Evolutionary conservation across 768 basidiomycete species (phyloP).

Genomic region (Agaricus subrufescens): DNA sequence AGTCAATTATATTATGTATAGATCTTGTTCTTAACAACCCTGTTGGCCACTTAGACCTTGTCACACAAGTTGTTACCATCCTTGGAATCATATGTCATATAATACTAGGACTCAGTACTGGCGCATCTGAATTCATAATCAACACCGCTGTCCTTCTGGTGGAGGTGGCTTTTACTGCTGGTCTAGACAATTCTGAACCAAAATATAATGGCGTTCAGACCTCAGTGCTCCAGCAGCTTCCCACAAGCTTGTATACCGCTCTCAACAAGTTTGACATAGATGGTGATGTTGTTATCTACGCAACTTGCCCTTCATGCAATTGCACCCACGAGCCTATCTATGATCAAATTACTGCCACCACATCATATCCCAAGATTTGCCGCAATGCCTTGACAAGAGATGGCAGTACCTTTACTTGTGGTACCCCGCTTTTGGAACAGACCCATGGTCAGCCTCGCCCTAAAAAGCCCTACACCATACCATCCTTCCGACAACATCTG

Average conservation of each 20-base stretch:
- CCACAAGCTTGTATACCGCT: not conserved
- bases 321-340: not conserved
- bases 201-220: too few relatives aligned
- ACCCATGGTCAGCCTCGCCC: too few relatives aligned
- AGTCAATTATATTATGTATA: too few relatives aligned
- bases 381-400: too few relatives aligned
- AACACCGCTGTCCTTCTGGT: not conserved
- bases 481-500: too few relatives aligned
- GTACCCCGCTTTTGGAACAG: too few relatives aligned
- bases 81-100: not conserved
- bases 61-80: too few relatives aligned
- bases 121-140: not conserved
- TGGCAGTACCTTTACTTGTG: too few relatives aligned
- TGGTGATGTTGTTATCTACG: not conserved
- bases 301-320: not conserved
- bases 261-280: not conserved
- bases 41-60: too few relatives aligned
- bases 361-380: too few relatives aligned
- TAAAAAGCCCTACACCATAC: too few relatives aligned
- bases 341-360: not conserved
- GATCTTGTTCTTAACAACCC: too few relatives aligned
- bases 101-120: not conserved
- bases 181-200: not conserved
- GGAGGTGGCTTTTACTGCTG: not conserved
- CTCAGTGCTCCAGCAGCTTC: not conserved